These are phyloP conservation scores for Cyclanthera cordifolia DNA, from an alignment of 306 rosid species.

Conservation along the genomic window DNA sequence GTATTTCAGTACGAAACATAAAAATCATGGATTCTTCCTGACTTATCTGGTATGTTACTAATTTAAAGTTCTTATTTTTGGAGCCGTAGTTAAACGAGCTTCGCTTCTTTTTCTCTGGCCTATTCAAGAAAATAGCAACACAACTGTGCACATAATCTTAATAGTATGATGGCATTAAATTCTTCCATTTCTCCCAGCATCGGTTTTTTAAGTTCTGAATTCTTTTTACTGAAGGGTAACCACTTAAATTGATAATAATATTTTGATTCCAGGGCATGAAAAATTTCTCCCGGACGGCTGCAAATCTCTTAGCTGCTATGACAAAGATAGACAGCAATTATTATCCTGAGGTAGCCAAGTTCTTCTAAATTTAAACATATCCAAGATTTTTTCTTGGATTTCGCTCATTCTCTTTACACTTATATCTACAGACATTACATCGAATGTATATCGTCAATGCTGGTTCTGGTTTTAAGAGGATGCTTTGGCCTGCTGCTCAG, in stretches of 20 bases:
- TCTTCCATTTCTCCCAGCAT: background rate
- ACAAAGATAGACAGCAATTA: conserved; percentile 67
- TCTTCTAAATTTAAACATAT: background rate
- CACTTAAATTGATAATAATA: background rate
- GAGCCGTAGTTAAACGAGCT: background rate
- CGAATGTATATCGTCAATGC: conserved; percentile 89
- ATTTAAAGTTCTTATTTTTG: background rate
- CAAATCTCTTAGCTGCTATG: conserved; percentile 66
- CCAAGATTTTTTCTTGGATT: background rate
- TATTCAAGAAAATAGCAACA: background rate
- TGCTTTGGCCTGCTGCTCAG: conserved; percentile 97
- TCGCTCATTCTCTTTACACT: conserved; percentile 7
- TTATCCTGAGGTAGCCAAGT: conserved; percentile 78
- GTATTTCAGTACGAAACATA: background rate
- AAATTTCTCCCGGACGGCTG: conserved; percentile 72
- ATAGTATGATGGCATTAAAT: background rate
- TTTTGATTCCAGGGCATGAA: conserved; percentile 66
- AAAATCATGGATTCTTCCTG: background rate
- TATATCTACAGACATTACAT: conserved; percentile 57
- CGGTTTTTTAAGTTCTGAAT: background rate
- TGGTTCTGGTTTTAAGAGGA: conserved; percentile 84
- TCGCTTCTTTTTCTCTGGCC: background rate
- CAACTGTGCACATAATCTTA: background rate
- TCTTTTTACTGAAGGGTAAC: background rate
- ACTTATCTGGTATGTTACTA: background rate